Conservation (phyloP, 176 grass and related monocot species). For the Zoysia japonica region DNA sequence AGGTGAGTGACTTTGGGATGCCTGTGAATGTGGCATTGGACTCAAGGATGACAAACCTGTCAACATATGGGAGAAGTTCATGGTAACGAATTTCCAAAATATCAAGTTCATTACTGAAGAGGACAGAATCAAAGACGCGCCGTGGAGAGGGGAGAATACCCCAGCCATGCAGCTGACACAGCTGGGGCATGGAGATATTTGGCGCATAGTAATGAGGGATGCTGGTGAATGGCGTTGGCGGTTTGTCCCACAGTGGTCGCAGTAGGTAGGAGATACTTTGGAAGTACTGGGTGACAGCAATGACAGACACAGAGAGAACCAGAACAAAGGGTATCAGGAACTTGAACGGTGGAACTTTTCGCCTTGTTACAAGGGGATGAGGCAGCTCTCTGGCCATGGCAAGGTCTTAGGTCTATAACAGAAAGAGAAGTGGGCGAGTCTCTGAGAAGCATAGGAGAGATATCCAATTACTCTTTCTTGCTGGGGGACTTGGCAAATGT, state of each 20-base stretch:
- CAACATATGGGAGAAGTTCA: constrained; percentile 72
- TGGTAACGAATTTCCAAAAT: constrained; percentile 79
- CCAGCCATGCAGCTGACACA: constrained; percentile 87
- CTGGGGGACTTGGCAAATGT: not conserved
- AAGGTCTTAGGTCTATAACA: constrained; percentile 24
- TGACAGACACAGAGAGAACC: constrained; percentile 48
- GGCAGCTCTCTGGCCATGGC: constrained; percentile 48
- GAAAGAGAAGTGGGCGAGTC: not conserved
- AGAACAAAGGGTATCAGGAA: constrained; percentile 50
- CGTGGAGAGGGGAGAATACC: constrained; percentile 62
- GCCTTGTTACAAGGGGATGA: constrained; percentile 6
- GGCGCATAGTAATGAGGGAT: constrained; percentile 85
- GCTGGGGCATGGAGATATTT: constrained; percentile 56
- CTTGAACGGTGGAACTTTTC: constrained; percentile 34
- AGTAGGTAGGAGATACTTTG: constrained; percentile 77
- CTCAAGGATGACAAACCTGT: constrained; percentile 86
- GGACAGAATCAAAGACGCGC: constrained; percentile 73
- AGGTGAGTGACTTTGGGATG: constrained; percentile 61
- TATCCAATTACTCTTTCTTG: constrained; percentile 10
- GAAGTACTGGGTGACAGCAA: constrained; percentile 48
- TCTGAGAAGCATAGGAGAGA: constrained; percentile 37
- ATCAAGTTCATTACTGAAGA: constrained; percentile 92
- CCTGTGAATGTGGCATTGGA: constrained; percentile 89
- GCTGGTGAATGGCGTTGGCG: constrained; percentile 69
- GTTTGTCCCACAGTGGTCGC: constrained; percentile 83